Percentiles rank a stretch among this genome's conserved stretches.
phyloP scores from a whole-genome alignment of 257 asterid genomes.

The Voacanga thouarsii region DNA sequence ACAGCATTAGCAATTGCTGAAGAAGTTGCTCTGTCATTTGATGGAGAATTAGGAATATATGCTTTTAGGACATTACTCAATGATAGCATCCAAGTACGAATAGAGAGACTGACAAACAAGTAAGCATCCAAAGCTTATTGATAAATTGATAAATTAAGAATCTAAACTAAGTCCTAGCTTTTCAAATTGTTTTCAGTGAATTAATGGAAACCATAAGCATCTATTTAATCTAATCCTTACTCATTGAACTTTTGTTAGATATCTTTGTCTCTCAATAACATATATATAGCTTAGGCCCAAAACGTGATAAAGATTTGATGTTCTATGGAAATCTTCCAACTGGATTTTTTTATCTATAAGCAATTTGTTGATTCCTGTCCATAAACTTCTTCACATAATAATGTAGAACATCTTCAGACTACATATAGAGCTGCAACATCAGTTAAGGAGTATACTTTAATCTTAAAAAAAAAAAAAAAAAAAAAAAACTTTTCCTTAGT shows the following conservation, averaged over 20 bases:
- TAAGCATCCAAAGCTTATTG: slow-evolving; percentile 32
- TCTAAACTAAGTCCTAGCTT: background rate
- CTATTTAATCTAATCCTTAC: background rate
- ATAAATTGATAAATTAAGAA: background rate
- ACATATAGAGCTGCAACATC: background rate
- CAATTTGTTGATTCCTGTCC: background rate
- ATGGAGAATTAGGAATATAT: slow-evolving; percentile 77
- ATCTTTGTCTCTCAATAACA: background rate
- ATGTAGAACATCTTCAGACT: background rate
- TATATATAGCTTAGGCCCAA: background rate
- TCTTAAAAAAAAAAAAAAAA: no score
- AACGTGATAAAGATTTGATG: background rate
- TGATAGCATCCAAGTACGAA: slow-evolving; percentile 69
- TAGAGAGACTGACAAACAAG: slow-evolving; percentile 84
- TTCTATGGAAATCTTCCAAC: background rate
- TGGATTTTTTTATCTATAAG: background rate
- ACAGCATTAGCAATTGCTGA: slow-evolving; percentile 65
- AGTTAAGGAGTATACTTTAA: background rate
- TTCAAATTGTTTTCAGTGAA: background rate
- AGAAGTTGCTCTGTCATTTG: slow-evolving; percentile 66
- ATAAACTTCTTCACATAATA: background rate
- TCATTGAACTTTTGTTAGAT: background rate
- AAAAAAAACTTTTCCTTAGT: background rate
- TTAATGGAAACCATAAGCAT: background rate
- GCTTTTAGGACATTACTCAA: slow-evolving; percentile 72